Conservation (phyloP, 176 grass and related monocot species). For the Coix lacrymajobi region DNA sequence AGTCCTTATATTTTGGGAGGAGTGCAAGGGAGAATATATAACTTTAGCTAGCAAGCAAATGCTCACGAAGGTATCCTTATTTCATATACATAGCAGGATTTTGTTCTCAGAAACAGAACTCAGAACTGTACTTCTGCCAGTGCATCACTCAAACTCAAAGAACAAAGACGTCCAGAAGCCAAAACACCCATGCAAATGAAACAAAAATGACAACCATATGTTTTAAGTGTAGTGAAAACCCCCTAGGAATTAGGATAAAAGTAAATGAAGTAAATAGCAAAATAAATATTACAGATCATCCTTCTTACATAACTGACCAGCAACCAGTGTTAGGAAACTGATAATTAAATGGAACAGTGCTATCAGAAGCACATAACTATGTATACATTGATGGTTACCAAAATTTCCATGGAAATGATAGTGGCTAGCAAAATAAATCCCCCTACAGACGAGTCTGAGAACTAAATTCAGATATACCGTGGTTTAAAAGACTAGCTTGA, state of each 20-base stretch:
- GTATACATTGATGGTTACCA: background rate
- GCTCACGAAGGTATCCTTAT: background rate
- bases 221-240: background rate
- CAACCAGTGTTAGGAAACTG: background rate
- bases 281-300: background rate
- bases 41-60: background rate
- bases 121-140: background rate
- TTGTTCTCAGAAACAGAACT: background rate
- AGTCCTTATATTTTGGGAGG: background rate
- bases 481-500: constrained; percentile 1
- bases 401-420: constrained; percentile 9
- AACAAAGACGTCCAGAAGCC: background rate
- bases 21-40: background rate
- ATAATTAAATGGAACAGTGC: background rate
- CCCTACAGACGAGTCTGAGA: background rate
- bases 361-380: background rate
- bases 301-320: background rate
- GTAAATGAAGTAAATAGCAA: background rate
- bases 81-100: background rate
- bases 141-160: background rate
- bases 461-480: constrained; percentile 14
- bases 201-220: background rate
- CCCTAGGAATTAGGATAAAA: background rate
- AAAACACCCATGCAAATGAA: background rate
- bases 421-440: background rate